A percentile compares a stretch with the other conserved stretches of the same genome.
Evolutionary conservation across 1,284 basidiomycete genomes (phyloP).

Genomic region (Earliella scabrosa): DNA sequence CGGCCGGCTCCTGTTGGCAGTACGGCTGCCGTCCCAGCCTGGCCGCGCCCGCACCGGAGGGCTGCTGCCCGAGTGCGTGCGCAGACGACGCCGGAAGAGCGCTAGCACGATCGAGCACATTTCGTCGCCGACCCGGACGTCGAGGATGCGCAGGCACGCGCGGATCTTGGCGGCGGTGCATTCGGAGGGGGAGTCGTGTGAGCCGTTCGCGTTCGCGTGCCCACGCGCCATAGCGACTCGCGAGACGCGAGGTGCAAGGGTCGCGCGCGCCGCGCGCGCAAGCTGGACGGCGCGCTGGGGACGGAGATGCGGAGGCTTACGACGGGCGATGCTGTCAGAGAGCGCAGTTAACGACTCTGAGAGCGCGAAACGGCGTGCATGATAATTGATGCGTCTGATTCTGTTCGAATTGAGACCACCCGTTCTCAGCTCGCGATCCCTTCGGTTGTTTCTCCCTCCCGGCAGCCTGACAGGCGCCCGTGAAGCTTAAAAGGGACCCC

Average conservation of each 20-base stretch:
- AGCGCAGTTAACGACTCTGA: neutral
- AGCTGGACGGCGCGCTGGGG: neutral
- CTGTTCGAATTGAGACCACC: neutral
- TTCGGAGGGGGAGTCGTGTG: neutral
- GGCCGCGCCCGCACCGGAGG: constrained; percentile 2
- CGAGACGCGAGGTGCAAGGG: too few relatives aligned
- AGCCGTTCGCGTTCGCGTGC: neutral
- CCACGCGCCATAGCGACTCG: too few relatives aligned
- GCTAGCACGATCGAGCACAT: neutral
- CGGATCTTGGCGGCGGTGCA: constrained; percentile 2
- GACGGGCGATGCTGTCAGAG: constrained; percentile 9
- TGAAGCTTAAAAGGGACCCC: constrained; percentile 15
- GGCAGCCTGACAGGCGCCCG: constrained; percentile 13
- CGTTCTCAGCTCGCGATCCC: neutral
- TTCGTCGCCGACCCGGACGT: neutral
- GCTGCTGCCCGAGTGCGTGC: neutral
- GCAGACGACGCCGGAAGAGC: neutral
- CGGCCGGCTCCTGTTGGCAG: neutral
- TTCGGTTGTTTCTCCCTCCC: constrained; percentile 18
- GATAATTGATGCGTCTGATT: constrained; percentile 23
- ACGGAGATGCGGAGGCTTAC: too few relatives aligned
- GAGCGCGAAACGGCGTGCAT: too few relatives aligned
- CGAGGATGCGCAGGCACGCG: too few relatives aligned
- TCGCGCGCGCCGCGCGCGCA: neutral
- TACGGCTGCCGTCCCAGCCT: neutral